Base-by-base conservation (phyloP, 768 basidiomycete species). In the Hericium alpestre region DNA sequence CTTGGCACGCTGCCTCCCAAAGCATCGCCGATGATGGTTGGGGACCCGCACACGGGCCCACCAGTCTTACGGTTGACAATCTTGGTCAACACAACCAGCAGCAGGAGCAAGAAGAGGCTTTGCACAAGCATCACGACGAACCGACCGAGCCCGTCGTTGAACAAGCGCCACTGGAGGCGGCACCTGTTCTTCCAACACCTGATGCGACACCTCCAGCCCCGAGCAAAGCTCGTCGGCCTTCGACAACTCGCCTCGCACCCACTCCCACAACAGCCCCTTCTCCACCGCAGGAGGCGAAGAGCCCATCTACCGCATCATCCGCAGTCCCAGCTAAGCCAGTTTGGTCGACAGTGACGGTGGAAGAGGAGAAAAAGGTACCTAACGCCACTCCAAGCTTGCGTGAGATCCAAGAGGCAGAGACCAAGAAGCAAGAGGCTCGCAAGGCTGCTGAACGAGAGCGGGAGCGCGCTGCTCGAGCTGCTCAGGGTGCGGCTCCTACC, bases 321-420 rank as follows among this genome's bases (percentile, higher is more conserved):
- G 57, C 65, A 15, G 59, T 65, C 8, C 27, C 60, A 39, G 56
- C 71, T 15, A 86, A 85, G 64, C 72, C 78, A 47, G 79, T 82
- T 15, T 89, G 87, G 85, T 74, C 77, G 18, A 80, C 79, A 59
- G 85, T 85, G 38, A 80, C 79, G 59, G 85, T 86, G 38, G 84
- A 89, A 41, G 87, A 89, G 13, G 72, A 73, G 40, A 82, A 81
- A 69, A 83, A 82, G 66, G 67, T 74, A 49, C 76, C 71, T 13
- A 69, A 69, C 15, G 63, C 71, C 4, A 72, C 84, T 22, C 73
- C 86, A 39, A 90, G 89, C 59, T 72, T 99, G 39, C 85, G 93
- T 56, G 93, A 98, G 57, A 99, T 99, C 49, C 96, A 99, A 69
- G 93, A 96, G 63, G 84, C 87, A 2, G 96, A 99, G 70, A 82